phyloP scores from a whole-genome alignment of 2,329 filamentous ascomycete genomes.

The Penicillium thymicola region DNA sequence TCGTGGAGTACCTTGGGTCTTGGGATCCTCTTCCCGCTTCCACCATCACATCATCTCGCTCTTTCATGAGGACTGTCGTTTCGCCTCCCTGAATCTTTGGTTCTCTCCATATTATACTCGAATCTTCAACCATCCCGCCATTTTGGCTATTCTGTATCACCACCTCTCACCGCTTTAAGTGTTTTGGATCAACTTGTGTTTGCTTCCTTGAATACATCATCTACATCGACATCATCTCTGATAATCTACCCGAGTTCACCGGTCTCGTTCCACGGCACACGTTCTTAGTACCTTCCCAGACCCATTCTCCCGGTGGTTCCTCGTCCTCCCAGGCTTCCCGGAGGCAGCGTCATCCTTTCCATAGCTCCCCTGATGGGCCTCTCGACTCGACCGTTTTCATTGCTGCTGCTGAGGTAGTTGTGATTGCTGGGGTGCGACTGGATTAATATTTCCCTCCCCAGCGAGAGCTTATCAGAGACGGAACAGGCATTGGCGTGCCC shows the following conservation, averaged over 20 bases:
- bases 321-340: conserved; percentile 15
- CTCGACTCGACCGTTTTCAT: conserved; percentile 22
- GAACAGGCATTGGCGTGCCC: conserved; percentile 17
- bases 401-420: conserved; percentile 37
- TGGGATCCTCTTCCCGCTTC: conserved; percentile 13
- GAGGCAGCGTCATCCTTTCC: conserved; percentile 9
- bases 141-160: neutral
- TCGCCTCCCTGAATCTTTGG: conserved; percentile 1
- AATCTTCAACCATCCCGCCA: neutral
- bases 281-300: conserved; percentile 5
- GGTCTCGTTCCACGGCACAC: conserved; percentile 18
- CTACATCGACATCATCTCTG: conserved; percentile 1
- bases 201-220: conserved; percentile 1
- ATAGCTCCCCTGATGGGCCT: conserved; percentile 35
- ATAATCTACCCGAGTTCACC: conserved; percentile 7
- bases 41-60: conserved; percentile 32
- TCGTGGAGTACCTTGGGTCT: conserved; percentile 27
- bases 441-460: conserved; percentile 4
- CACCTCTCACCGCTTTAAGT: conserved; percentile 2
- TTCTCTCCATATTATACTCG: conserved; percentile 3
- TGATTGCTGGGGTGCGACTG: conserved; percentile 30
- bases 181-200: conserved; percentile 4
- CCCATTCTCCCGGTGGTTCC: conserved; percentile 15
- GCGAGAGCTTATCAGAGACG: conserved; percentile 14
- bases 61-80: conserved; percentile 17